Evolutionary conservation across 371 early-diverging fungal genomes (phyloP), one percentile per base, ranked within the genome.

Genomic region (Parasitella parasitica): DNA sequence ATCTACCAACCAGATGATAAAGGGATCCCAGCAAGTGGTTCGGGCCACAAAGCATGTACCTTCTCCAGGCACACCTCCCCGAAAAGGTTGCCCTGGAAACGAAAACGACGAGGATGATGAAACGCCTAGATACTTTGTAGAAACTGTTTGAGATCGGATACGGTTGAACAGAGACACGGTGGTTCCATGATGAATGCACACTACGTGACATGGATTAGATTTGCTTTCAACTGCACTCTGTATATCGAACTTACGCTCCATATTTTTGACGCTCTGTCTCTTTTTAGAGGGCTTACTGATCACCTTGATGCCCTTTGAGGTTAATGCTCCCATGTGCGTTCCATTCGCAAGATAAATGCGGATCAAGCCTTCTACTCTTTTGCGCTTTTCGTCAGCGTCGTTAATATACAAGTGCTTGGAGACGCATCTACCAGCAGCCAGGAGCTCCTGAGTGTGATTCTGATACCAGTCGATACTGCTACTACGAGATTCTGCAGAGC

Each of bases 201-300:
- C 80, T 79, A 63, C 24, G 48, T 9, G 46, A 26, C 18, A 4
- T 8, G 12, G 15, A 12, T 32, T 22, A 35, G 13, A 9, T 13
- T 9, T 18, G n/a, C n/a, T n/a, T 28, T 16, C 3, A 15, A 20
- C 8, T 41, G 8, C n/a, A 41, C 2, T 13, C 11, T 32, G 11
- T 1, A 32, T 32, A 3, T 32, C 6, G 11, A 32, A 68, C 82
- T 80, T 81, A 80, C 84, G 71, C 62, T 92, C 92, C 79, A 91
- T 89, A 69, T 94, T 94, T 73, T 91, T 92, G 20, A 84, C 87
- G 66, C 90, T 94, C 70, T 88, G 94, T 46, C 91, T 79, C 73
- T 92, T 92, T 70, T 93, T 93, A 58, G 87, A 86, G 4, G 93
- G 93, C 69, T 93, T 93, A 73, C 88, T 87, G 57, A 93, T 93